Evolutionary conservation across 306 rosid genomes (phyloP).

Genomic region (Ammopiptanthus mongolicus): DNA sequence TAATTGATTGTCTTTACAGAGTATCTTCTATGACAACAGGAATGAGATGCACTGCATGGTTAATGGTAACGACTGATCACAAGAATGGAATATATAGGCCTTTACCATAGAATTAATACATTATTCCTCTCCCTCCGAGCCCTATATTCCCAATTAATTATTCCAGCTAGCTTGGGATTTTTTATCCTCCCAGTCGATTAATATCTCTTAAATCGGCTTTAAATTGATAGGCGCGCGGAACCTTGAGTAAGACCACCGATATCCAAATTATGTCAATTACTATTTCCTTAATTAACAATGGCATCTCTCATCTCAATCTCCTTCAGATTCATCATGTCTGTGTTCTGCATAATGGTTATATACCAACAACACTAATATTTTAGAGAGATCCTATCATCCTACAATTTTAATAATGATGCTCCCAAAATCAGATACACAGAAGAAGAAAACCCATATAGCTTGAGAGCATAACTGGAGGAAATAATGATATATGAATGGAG

Average conservation of each 20-base stretch:
- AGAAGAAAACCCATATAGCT: constrained; percentile 9
- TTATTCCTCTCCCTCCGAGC: not conserved
- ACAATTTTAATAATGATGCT: constrained; percentile 1
- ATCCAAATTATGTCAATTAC: not conserved
- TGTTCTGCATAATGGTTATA: not conserved
- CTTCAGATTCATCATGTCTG: not conserved
- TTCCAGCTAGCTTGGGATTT: not conserved
- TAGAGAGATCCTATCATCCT: not conserved
- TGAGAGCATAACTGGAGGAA: not conserved
- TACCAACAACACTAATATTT: not conserved
- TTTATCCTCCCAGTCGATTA: not conserved
- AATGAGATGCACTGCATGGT: not conserved
- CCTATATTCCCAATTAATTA: not conserved
- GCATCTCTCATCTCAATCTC: not conserved
- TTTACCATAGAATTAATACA: not conserved
- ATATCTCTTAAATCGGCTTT: not conserved
- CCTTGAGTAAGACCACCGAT: not conserved
- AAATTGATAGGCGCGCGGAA: not conserved
- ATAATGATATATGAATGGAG: not conserved
- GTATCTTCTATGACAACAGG: not conserved
- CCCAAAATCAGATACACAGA: constrained; percentile 4
- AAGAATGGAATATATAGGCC: not conserved
- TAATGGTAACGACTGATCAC: not conserved
- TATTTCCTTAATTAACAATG: not conserved
- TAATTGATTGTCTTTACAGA: not conserved